Conservation (phyloP, 768 basidiomycete species). For the Kwoniella dendrophila region DNA sequence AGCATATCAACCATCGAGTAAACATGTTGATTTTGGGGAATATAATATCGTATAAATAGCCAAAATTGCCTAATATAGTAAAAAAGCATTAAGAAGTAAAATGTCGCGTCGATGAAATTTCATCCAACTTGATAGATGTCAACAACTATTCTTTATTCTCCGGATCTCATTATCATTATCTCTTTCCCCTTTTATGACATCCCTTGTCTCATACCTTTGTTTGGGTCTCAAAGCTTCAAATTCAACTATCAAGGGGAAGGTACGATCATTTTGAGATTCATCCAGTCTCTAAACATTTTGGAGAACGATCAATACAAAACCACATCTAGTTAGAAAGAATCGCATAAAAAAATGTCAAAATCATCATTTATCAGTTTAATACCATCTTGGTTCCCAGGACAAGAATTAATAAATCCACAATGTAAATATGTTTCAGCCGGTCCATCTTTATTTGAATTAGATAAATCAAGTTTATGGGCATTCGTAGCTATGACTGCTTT, state of each 20-base stretch:
- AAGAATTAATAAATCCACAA: conserved; percentile 11
- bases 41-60: neutral
- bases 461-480: conserved; percentile 67
- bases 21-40: conserved; percentile 6
- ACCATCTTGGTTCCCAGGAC: conserved; percentile 43
- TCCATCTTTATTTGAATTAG: conserved; percentile 62
- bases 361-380: conserved; percentile 24
- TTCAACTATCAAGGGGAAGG: too few species aligned
- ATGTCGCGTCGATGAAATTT: neutral
- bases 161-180: neutral
- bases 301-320: too few species aligned
- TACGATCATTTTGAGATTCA: too few species aligned
- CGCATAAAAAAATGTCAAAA: conserved; percentile 16
- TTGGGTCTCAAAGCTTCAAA: too few species aligned
- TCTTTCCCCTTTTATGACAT: neutral
- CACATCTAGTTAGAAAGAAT: too few species aligned
- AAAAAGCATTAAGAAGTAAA: neutral
- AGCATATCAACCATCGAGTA: neutral
- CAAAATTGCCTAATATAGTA: conserved; percentile 6
- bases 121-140: neutral
- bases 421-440: conserved; percentile 11
- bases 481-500: conserved; percentile 75
- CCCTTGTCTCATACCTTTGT: too few species aligned
- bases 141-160: conserved; percentile 8
- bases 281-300: too few species aligned